Evolutionary conservation across 73 alveolate genomes (phyloP), one percentile per base, ranked within the genome.

Genomic region (Loxodes magnus): DNA sequence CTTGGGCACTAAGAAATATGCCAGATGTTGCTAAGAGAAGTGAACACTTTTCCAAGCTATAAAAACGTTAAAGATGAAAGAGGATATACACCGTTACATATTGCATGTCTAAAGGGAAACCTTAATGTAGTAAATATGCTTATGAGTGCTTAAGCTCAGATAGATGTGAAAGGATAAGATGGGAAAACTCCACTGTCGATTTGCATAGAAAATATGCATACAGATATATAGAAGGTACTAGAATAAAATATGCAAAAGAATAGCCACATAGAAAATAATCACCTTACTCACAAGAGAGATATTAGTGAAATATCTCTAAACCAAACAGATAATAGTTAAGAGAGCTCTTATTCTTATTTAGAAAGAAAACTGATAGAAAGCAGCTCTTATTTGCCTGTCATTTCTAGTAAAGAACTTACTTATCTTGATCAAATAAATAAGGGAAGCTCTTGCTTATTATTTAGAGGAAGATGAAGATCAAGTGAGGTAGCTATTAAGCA

Each of bases 401-500:
- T 46, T 46, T 7, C n/a, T 25, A 41, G 59, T 46, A 41, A 46
- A 22, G 59, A 46, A n/a, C 59, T 46, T 0, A 41, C 22, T 12
- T 12, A 25, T n/a, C 15, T 10, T 14, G 59, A 46, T 12, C 14
- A 25, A n/a, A 10, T 46, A 10, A 46, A 46, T 23, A 46, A 19
- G 17, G 53, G 53, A 10, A 17, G 37, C 14, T 17, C 37, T 15
- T 39, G 53, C 21, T 88, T 88, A 44, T 90, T 92, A 44, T 90
- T 61, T 50, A 90, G 82, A 48, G 95, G 97, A 5, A 74, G 54
- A 28, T 77, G 81, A 58, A 70, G 82, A 36, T 90, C 93, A 15
- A 77, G 92, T 7, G 88, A 80, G 6, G 97, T 90, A 16, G 53
- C 53, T 10, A 39, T 39, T 17, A 39, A 39, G 15, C 90, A 92